Percentiles rank a stretch among this genome's conserved stretches.
Evolutionary conservation across 306 rosid genomes (phyloP).

Genomic region (Cicer yamashitae): DNA sequence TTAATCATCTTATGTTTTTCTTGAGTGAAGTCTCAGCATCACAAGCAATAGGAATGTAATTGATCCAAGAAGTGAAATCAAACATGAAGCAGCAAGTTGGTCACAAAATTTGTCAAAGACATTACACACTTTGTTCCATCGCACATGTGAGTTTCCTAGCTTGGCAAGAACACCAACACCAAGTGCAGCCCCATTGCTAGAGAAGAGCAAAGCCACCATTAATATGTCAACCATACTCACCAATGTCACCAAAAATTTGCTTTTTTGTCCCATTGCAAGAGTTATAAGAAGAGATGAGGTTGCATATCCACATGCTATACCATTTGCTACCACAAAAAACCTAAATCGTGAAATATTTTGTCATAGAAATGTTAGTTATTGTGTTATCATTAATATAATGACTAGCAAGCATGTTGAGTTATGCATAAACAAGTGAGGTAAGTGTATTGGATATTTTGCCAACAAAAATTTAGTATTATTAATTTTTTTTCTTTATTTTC

Average conservation of each 20-base stretch:
- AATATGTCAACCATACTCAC: constrained; percentile 50
- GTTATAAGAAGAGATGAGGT: constrained; percentile 48
- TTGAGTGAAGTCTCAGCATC: constrained; percentile 34
- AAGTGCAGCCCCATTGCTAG: constrained; percentile 64
- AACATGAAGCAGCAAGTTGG: constrained; percentile 51
- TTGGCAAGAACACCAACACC: constrained; percentile 65
- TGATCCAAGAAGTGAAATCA: constrained; percentile 58
- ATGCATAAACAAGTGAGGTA: too few relatives aligned
- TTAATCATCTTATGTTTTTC: constrained; percentile 1
- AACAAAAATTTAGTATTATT: too few relatives aligned
- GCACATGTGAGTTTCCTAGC: constrained; percentile 72
- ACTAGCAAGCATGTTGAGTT: too few relatives aligned
- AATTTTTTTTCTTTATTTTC: too few relatives aligned
- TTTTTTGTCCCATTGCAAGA: constrained; percentile 43
- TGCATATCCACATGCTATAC: constrained; percentile 65
- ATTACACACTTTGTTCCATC: constrained; percentile 75
- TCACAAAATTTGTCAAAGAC: constrained; percentile 66
- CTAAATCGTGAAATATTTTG: constrained; percentile 40
- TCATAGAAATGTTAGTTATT: too few relatives aligned
- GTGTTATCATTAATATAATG: too few relatives aligned
- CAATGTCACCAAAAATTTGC: constrained; percentile 30
- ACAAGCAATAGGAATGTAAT: constrained; percentile 52
- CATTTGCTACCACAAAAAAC: constrained; percentile 67
- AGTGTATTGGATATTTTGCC: too few relatives aligned
- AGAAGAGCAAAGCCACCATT: constrained; percentile 72